Evolutionary conservation across 116 monocot genomes (phyloP), one percentile per base, ranked within the genome.

Genomic region (Thalassia testudinum): DNA sequence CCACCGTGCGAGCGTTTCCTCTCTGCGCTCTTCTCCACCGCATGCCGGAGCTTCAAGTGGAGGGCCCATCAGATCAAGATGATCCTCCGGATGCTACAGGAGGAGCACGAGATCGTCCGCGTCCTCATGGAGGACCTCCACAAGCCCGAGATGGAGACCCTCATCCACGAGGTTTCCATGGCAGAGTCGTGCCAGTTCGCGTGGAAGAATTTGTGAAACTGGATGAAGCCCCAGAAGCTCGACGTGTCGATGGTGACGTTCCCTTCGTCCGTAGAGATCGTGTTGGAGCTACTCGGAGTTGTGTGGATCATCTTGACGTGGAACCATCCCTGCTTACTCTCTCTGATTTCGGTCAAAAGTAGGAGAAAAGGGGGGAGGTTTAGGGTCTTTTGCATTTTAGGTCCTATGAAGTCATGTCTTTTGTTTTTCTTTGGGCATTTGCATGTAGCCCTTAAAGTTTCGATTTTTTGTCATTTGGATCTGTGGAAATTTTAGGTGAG

Each of bases 301-400:
- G 74, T 84, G 51, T 60, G 80, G 59, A 40, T 90, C 53, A 90
- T 90, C 42, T 80, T 75, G 18, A 72, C 90, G 27, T 90, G 84
- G 90, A 90, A 90, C 57, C 84, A 80, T 42, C 84, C 90, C 13
- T 77, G 83, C 20, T n/a, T n/a, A n/a, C n/a, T n/a, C n/a, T n/a
- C n/a, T n/a, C n/a, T n/a, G n/a, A n/a, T n/a, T n/a, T n/a, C n/a
- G n/a, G n/a, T n/a, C n/a, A n/a, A n/a, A n/a, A n/a, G n/a, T n/a
- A n/a, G n/a, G n/a, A n/a, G n/a, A n/a, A n/a, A n/a, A n/a, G n/a
- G n/a, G n/a, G n/a, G n/a, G n/a, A n/a, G n/a, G n/a, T n/a, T n/a
- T n/a, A n/a, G n/a, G n/a, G n/a, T n/a, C n/a, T n/a, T n/a, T n/a
- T n/a, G n/a, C n/a, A n/a, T n/a, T n/a, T n/a, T n/a, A n/a, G n/a